Evolutionary conservation across 306 rosid species (phyloP), one percentile per base, ranked within the genome.

Genomic region (Parietaria judaica): DNA sequence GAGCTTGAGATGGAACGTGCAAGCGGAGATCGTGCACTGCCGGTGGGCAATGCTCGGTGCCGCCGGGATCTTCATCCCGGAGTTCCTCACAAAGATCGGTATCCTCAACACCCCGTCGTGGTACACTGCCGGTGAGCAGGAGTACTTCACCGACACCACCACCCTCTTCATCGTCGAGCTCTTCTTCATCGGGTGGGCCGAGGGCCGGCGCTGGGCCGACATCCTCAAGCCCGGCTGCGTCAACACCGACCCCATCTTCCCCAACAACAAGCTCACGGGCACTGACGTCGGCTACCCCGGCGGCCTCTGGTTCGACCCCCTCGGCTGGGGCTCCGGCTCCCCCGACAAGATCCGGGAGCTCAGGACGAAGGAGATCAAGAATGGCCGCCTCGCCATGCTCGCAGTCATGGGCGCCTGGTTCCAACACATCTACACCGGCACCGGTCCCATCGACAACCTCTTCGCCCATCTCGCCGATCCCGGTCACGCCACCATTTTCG

Each of bases 401-500:
- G 92, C 92, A 31, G 88, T 85, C 52, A 82, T 85, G 70, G 92
- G 92, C 15, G 92, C 92, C 5, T 85, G 92, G 92, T 85, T 85
- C 63, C 92, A 85, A 72, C 92, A 85, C 70, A 82, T 82, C 8
- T 85, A 85, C 73, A 85, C 92, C 0, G 86, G 90, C 47, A 74
- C 86, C 17, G 91, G 95, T 53, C 89, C 91, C 15, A 84, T 87
- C 14, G 89, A 87, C 64, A 87, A 87, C 80, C 95, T 87, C 49
- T 84, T 84, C 51, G 86, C 86, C 46, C 91, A 84, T 72, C 95
- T 84, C 64, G 83, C 95, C 7, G 91, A 84, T 72, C 91, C 91
- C 14, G 89, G 91, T 35, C 95, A 84, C 63, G 95, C 91, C 68
- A 84, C 82, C 56, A 47, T 84, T 59, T 82, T 86, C 49, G 70